phyloP scores from a whole-genome alignment of 2,329 filamentous ascomycete genomes.

The Arthrobotrys sinensis region DNA sequence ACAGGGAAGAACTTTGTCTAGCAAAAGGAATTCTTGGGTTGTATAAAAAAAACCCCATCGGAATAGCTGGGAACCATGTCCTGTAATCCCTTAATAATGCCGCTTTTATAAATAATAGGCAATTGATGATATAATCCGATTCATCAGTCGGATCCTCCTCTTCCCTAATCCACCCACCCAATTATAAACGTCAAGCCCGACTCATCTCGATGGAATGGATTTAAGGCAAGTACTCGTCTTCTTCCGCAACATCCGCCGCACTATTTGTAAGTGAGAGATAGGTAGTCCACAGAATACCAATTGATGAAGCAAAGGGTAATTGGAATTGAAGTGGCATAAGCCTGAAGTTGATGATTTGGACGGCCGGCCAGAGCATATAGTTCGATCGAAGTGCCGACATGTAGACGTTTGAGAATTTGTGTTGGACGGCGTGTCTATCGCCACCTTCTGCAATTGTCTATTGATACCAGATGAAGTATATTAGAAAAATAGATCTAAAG shows the following conservation, averaged over 20 bases:
- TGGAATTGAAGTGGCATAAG: conserved; percentile 96
- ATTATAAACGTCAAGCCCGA: no score
- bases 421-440: conserved; percentile 80
- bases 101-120: conserved; percentile 61
- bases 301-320: conserved; percentile 93
- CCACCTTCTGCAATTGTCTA: conserved; percentile 89
- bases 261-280: conserved; percentile 95
- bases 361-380: conserved; percentile 92
- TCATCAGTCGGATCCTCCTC: not conserved
- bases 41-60: no score
- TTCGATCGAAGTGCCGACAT: conserved; percentile 95
- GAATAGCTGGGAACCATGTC: no score
- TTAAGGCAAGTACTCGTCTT: conserved; percentile 48
- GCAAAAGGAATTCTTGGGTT: no score
- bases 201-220: not conserved
- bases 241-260: conserved; percentile 75
- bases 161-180: no score
- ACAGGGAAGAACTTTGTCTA: not conserved
- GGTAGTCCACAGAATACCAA: conserved; percentile 98
- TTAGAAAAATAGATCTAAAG: not conserved
- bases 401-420: conserved; percentile 95
- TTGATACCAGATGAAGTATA: conserved; percentile 1
- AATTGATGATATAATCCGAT: not conserved
- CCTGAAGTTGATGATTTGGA: conserved; percentile 97
- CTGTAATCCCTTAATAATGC: not conserved